phyloP scores from a whole-genome alignment of 177 flowering plant genomes.

The Vitis hybrid region DNA sequence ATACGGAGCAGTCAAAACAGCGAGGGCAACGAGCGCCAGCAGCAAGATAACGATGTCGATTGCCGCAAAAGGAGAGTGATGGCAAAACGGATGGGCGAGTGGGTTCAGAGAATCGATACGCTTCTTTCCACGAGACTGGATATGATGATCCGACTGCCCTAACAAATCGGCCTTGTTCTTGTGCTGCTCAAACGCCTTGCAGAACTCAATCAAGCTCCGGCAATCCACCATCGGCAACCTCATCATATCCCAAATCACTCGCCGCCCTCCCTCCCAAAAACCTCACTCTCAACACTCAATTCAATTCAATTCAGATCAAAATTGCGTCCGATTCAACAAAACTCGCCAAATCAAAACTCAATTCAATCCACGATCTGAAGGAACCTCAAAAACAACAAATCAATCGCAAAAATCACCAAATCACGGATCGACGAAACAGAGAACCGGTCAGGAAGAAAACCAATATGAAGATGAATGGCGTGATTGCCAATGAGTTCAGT shows the following conservation, averaged over 20 bases:
- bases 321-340: not conserved
- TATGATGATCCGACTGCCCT: conserved; percentile 12
- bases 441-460: too few species aligned
- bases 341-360: not conserved
- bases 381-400: too few species aligned
- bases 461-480: too few species aligned
- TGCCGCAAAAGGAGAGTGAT: conserved; percentile 44
- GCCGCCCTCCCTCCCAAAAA: not conserved
- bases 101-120: conserved; percentile 29
- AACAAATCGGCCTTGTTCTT: conserved; percentile 25
- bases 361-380: too few species aligned
- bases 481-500: too few species aligned
- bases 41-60: conserved; percentile 40
- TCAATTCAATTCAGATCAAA: not conserved
- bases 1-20: conserved; percentile 39
- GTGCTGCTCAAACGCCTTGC: conserved; percentile 52
- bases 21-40: conserved; percentile 39
- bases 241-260: conserved; percentile 5
- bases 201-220: conserved; percentile 56
- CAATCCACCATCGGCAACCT: conserved; percentile 54
- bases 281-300: not conserved
- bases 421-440: too few species aligned
- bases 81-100: conserved; percentile 38
- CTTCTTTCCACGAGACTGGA: conserved; percentile 25
- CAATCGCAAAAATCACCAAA: too few species aligned